Conservation (phyloP, 164 flowering plant genomes). For the Dillenia suffruticosa region DNA sequence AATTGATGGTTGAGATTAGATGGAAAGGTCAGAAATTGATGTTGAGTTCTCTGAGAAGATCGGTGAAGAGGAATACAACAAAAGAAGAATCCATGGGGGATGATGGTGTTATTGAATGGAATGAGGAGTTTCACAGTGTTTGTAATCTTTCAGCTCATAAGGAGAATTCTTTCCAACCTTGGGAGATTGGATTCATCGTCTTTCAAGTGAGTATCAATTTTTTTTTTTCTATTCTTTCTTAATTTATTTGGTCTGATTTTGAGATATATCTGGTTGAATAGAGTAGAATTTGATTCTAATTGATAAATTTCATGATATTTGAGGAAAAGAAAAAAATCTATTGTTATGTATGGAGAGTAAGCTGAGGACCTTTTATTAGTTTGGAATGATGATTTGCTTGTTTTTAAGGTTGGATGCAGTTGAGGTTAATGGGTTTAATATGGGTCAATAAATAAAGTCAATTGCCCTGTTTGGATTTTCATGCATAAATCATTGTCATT, state of each 20-base stretch:
- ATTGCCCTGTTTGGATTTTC: too few species aligned
- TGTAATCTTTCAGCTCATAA: conserved; percentile 10
- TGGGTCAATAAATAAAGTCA: too few species aligned
- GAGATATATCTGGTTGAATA: background rate
- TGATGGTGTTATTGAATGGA: conserved; percentile 20
- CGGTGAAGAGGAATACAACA: conserved; percentile 20
- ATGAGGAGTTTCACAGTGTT: conserved; percentile 19
- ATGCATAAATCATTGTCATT: too few species aligned
- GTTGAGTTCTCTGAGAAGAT: conserved; percentile 17
- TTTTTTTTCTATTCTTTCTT: background rate
- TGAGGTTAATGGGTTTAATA: too few species aligned
- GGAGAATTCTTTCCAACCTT: conserved; percentile 14
- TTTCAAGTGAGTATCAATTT: conserved; percentile 54
- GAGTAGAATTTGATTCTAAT: background rate
- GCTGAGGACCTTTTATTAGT: too few species aligned
- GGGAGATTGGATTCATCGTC: conserved; percentile 73
- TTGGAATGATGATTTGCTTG: too few species aligned
- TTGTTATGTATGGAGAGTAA: too few species aligned
- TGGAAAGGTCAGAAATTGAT: conserved; percentile 23
- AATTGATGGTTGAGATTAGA: conserved; percentile 16
- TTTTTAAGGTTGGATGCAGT: too few species aligned
- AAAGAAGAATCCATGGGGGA: conserved; percentile 10
- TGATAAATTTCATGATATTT: background rate
- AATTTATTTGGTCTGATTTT: background rate
- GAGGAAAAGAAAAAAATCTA: too few species aligned